Conservation (phyloP, 176 grass and related monocot genomes). For the Saccharum spontaneum region DNA sequence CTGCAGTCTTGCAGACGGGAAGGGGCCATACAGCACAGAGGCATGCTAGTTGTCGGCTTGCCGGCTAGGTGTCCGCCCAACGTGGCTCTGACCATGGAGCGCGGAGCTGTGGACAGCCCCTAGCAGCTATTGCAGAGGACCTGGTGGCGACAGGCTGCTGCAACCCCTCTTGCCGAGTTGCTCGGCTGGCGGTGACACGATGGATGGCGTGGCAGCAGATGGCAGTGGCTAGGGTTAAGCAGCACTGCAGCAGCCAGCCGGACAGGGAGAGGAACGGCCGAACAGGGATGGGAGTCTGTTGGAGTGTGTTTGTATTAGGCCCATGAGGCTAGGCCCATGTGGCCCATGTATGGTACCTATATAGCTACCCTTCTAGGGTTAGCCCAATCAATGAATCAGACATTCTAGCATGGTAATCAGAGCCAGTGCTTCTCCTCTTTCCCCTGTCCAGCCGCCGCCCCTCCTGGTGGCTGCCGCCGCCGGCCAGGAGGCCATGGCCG, state of each 20-base stretch:
- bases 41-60: background rate
- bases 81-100: background rate
- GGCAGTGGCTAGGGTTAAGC: background rate
- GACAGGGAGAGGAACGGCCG: background rate
- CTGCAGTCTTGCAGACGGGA: background rate
- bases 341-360: no score
- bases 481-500: no score
- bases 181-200: background rate
- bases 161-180: background rate
- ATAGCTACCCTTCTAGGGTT: no score
- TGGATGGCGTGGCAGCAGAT: background rate
- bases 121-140: background rate
- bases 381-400: no score
- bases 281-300: background rate
- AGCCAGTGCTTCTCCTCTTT: no score
- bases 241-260: background rate
- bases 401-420: no score
- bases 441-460: no score
- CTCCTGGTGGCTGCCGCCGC: no score
- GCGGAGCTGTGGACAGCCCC: background rate
- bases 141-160: background rate
- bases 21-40: background rate
- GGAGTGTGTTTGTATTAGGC: no score
- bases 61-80: background rate
- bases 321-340: no score